Conservation (phyloP, 129 eudicot genomes). For the Centrapalus pauciflorus region DNA sequence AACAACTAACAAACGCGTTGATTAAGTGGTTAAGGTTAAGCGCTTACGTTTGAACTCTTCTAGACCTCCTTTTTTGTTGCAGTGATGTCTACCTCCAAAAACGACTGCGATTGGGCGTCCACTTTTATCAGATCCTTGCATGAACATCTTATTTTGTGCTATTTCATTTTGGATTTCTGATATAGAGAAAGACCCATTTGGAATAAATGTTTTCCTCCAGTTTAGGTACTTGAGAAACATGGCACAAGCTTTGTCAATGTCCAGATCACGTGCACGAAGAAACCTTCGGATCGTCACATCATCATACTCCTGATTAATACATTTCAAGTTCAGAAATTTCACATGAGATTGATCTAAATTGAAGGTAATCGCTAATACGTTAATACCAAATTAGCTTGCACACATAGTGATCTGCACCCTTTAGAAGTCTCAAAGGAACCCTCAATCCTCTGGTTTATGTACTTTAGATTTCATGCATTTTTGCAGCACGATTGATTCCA, state of each 20-base stretch:
- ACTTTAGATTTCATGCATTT: neutral
- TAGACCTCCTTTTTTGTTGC: conserved; percentile 49
- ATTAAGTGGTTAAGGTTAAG: neutral
- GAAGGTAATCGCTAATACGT: neutral
- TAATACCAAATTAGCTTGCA: too few relatives aligned
- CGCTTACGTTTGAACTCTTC: conserved; percentile 60
- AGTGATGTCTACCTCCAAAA: conserved; percentile 45
- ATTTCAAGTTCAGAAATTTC: neutral
- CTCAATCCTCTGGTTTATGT: neutral
- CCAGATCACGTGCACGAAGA: conserved; percentile 72
- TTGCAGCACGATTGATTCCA: too few relatives aligned
- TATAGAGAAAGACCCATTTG: conserved; percentile 47
- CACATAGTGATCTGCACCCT: neutral
- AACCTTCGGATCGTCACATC: conserved; percentile 67
- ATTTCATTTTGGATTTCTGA: conserved; percentile 53
- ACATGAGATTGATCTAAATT: neutral
- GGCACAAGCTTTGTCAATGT: conserved; percentile 54
- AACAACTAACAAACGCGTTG: neutral
- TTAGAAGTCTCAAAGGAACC: neutral
- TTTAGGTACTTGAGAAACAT: conserved; percentile 59
- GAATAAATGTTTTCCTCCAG: conserved; percentile 56
- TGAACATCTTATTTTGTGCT: conserved; percentile 63
- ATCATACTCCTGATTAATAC: conserved; percentile 62
- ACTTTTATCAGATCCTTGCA: conserved; percentile 59
- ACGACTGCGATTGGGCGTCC: conserved; percentile 60